These are phyloP conservation scores for Phaeotremella fagi DNA, from an alignment of 768 basidiomycete genomes.

Conservation along the genomic window DNA sequence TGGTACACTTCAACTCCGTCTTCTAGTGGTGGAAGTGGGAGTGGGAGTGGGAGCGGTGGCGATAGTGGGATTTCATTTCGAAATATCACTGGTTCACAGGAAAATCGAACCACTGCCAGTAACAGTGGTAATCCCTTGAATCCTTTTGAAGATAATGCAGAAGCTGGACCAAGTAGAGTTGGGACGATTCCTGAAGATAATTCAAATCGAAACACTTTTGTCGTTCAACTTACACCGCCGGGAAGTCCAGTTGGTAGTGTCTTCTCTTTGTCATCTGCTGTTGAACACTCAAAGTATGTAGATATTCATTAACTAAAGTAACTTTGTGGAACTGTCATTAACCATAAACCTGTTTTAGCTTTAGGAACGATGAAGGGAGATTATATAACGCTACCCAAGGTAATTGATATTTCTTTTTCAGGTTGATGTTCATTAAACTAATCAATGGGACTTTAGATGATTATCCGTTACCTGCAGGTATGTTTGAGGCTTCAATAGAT, in stretches of 20 bases:
- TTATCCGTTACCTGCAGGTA: conserved; percentile 12
- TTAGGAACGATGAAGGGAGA: conserved; percentile 7
- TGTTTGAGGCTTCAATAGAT: not conserved
- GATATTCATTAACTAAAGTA: too few species aligned
- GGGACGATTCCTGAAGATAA: too few species aligned
- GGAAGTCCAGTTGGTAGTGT: not conserved
- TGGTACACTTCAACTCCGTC: not conserved
- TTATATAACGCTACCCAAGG: conserved; percentile 7
- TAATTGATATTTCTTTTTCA: not conserved
- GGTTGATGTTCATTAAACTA: not conserved
- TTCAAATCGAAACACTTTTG: not conserved
- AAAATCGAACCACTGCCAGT: too few species aligned
- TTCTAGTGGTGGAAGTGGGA: not conserved
- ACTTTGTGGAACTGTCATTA: too few species aligned
- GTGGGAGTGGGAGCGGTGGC: too few species aligned
- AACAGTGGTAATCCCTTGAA: not conserved
- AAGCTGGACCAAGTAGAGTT: not conserved
- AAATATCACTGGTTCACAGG: not conserved
- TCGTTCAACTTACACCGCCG: conserved; percentile 1
- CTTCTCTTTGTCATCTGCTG: conserved; percentile 1
- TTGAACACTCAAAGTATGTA: conserved; percentile 2
- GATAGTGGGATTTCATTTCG: too few species aligned
- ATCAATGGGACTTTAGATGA: conserved; percentile 5
- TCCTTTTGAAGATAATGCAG: not conserved
- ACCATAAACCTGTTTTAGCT: too few species aligned